Base-by-base conservation (phyloP, 176 grass and related monocot genomes). In the Oryza glumipatula region DNA sequence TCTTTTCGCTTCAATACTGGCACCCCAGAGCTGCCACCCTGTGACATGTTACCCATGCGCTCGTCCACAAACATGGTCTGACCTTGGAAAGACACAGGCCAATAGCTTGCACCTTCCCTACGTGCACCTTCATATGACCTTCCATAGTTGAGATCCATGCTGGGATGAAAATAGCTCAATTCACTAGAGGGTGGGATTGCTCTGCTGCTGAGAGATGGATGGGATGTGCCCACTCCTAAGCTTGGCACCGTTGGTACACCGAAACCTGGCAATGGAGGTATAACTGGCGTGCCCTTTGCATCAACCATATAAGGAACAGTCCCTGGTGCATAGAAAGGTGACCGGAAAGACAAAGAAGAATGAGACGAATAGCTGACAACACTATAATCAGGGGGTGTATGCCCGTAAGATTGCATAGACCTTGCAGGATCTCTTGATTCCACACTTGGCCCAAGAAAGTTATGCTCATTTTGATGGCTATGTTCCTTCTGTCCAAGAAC, bases 1-100 rank as follows among this genome's bases (percentile, higher is more conserved):
- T 92, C 93, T 87, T 95, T 95, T 68, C 90, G 88, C 61, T 95
- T 95, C 9, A 76, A 52, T 54, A 47, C 22, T 21, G 54, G 19
- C 67, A 78, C 4, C 51, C 82, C 90, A 4, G 88, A 70, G 77
- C 68, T 74, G 32, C 67, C 75, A 77, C 82, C 76, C n/a, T 93
- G 91, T 30, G 88, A 47, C 63, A 68, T 46, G 17, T 51, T 88
- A 49, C 90, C 83, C 10, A 44, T 39, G 67, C 81, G 88, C 52
- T 95, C 93, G 28, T 92, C 93, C 17, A 77, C 33, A 84, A 90
- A 88, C 58, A 69, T 70, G 45, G 77, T 89, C 26, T 85, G 82
- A 15, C 85, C 82, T 85, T 89, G 82, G 48, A 80, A 83, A 44
- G 86, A 43, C 15, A 88, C 24, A 3, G 85, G 87, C 79, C 87